Evolutionary conservation across 306 rosid genomes (phyloP), one percentile per base, ranked within the genome.

Genomic region (Dalbergia oliveri): DNA sequence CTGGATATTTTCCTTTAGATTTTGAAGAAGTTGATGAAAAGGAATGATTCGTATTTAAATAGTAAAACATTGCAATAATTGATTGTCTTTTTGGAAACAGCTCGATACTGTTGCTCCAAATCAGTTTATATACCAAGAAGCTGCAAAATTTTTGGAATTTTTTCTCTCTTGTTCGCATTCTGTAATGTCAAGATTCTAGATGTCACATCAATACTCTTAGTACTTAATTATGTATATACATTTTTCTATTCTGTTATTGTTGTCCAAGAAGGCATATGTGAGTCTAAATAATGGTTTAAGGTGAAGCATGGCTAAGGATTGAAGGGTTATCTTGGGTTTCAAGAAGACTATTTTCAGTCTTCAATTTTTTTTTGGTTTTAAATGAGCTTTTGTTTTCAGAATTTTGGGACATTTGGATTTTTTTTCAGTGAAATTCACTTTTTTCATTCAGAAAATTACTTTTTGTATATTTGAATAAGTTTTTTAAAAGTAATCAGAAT

Each of bases 91-190:
- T 47, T 26, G 23, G 51, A 11, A 41, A 72, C 7, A 45, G 39
- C 65, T 66, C 0, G 59, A 11, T 72, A 45, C 41, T 35, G 6
- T 49, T 85, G 56, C 35, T 76, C n/a, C 37, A 12, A 81, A 43
- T 72, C 75, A 51, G 8, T 58, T 21, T 9, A 73, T 50, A 34
- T 1, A 18, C 16, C 8, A 31, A 31, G 61, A 66, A 37, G 58
- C 19, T 51, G 51, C 62, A n/a, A 8, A 35, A 26, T 3, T 45
- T 50, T 50, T 50, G 57, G 13, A 50, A 14, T 50, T 11, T 49
- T 66, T 11, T 58, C 47, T 44, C 60, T 68, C 66, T 75, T 82
- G 61, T 37, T 76, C 70, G 72, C 61, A 79, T 70, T 70, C 51
- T 71, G 5, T 16, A 41, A 21, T 50, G 64, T 79, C 18, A 69